Conservation (phyloP, 441 rosid species). For the Francoa sonchifolia region DNA sequence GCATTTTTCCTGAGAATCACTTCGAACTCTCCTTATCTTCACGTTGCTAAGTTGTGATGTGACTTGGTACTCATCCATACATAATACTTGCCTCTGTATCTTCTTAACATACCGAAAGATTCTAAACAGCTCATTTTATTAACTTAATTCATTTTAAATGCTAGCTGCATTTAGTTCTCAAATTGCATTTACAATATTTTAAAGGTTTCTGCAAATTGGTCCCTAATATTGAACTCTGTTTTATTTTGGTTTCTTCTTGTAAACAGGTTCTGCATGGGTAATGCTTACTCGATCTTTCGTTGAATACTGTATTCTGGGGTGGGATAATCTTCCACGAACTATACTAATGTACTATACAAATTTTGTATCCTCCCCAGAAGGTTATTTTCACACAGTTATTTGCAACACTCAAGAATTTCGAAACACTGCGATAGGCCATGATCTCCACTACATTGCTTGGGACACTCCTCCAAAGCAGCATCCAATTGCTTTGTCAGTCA, state of each 20-base stretch:
- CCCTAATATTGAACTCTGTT: too few relatives aligned
- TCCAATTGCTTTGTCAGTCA: constrained; percentile 45
- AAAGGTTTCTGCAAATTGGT: too few relatives aligned
- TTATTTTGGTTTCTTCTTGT: constrained; percentile 4
- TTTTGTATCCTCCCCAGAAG: constrained; percentile 88
- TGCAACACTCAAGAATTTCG: constrained; percentile 57
- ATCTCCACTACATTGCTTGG: constrained; percentile 95
- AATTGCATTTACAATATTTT: too few relatives aligned
- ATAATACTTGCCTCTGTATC: too few relatives aligned
- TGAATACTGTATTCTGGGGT: constrained; percentile 75
- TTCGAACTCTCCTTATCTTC: too few relatives aligned
- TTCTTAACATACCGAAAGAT: too few relatives aligned
- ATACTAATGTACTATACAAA: constrained; percentile 79
- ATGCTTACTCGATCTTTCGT: constrained; percentile 54
- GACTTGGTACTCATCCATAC: too few relatives aligned
- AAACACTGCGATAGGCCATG: constrained; percentile 53
- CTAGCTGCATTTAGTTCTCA: too few relatives aligned
- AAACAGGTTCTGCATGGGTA: constrained; percentile 84
- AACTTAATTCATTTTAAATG: too few relatives aligned
- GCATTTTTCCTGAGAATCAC: too few relatives aligned
- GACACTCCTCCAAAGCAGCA: constrained; percentile 94
- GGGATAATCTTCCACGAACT: constrained; percentile 83
- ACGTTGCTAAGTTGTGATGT: too few relatives aligned
- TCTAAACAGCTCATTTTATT: too few relatives aligned
- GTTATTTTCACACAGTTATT: constrained; percentile 80